phyloP scores from a whole-genome alignment of 2,329 filamentous ascomycete genomes.

The Penicillium sp. region DNA sequence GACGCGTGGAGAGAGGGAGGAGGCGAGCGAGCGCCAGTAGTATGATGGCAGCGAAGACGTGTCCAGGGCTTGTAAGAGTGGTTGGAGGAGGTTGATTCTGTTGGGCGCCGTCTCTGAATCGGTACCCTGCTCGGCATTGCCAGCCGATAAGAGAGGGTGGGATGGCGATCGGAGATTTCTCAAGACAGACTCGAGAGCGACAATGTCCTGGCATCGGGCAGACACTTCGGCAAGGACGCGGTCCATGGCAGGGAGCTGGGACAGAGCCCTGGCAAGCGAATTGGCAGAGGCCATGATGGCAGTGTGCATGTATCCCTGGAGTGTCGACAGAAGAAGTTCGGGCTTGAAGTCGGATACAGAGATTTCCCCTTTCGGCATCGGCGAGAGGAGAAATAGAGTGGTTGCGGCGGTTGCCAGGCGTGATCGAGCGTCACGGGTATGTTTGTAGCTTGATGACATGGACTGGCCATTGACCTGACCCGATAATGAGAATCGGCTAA shows the following conservation, averaged over 20 bases:
- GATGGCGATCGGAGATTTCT: conserved; percentile 61
- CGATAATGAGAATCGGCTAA: conserved; percentile 77
- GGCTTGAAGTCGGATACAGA: conserved; percentile 54
- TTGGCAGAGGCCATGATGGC: conserved; percentile 74
- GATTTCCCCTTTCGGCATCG: conserved; percentile 51
- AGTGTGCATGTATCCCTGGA: conserved; percentile 78
- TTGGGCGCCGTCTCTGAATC: conserved; percentile 12
- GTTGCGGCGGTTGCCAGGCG: conserved; percentile 68
- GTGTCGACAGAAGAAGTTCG: conserved; percentile 65
- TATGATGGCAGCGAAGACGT: conserved; percentile 82
- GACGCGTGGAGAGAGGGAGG: conserved; percentile 68
- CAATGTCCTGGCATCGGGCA: conserved; percentile 80
- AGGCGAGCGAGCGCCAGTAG: conserved; percentile 88
- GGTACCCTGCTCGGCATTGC: conserved; percentile 28
- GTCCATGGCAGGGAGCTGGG: conserved; percentile 75
- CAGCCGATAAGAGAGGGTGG: conserved; percentile 58
- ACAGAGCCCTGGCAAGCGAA: conserved; percentile 68
- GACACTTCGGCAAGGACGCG: conserved; percentile 76
- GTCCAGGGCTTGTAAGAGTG: conserved; percentile 72
- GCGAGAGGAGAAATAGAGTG: conserved; percentile 77
- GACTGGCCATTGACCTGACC: conserved; percentile 26
- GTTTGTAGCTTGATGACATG: conserved; percentile 50
- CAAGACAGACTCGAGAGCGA: conserved; percentile 78
- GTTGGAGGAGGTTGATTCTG: conserved; percentile 59
- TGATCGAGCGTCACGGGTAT: conserved; percentile 69